Base-by-base conservation (phyloP, 2,329 filamentous ascomycete genomes). In the Penicillium aurantiogriseum region DNA sequence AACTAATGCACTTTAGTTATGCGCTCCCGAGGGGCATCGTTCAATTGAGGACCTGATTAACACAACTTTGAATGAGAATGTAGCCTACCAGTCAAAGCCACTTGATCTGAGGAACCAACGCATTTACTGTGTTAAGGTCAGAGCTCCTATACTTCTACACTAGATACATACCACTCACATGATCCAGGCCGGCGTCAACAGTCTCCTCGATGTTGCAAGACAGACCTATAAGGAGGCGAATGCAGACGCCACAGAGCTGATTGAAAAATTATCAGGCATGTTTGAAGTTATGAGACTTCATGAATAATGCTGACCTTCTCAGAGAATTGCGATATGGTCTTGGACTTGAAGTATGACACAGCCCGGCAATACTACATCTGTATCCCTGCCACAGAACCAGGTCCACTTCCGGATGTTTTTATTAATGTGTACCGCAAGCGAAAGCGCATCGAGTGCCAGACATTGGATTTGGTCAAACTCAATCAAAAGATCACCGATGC, bases 171-270 rank as follows among this genome's bases (percentile, higher is more conserved):
- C 33, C 73, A 60, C 44, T 60, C 36, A 64, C 63, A 46, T 13
- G 38, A 36, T 5, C 8, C 63, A 90, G 83, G 86, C 91, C 45
- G 90, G 91, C 0, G 86, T 94, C 42, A 92, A 91, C 65, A 90
- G 90, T 2, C 83, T 97, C 56, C 83, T 97, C 4, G 93, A 97
- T 74, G 89, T 97, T 38, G 90, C 91, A 35, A 85, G 92, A 5
- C 88, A 92, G 67, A 91, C 91, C 0, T 97, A 94, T 76, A 95
- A 94, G 66, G 93, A 97, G 71, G 86, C 89, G 2, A 94, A 88
- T 5, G 84, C 88, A 48, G 91, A 96, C 71, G 85, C 91, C 4
- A 83, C 88, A 63, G 81, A 88, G 51, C 85, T 93, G 70, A 81
- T 93, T 3, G 81, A 84, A 23, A 81, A 85, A 17, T 74, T 97